Percentiles rank a stretch among this genome's conserved stretches.
Conservation (phyloP, 805 yeast species). For the Zygosaccharomyces pseudorouxii region DNA sequence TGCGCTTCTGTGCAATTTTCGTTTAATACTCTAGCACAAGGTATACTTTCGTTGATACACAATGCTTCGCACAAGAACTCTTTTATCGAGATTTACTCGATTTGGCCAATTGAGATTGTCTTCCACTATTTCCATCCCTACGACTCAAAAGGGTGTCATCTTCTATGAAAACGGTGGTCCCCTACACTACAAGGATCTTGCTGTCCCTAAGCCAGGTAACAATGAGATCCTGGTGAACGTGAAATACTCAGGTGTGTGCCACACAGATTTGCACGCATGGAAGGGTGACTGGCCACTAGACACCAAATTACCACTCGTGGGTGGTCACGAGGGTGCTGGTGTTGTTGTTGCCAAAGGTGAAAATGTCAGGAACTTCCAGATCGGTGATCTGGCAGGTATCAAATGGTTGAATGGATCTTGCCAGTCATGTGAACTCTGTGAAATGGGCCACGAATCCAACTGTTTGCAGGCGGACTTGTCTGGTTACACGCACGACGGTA, state of each 20-base stretch:
- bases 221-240: conserved; percentile 54
- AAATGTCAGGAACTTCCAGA: conserved; percentile 50
- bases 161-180: conserved; percentile 49
- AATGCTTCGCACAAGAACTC: conserved; percentile 18
- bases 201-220: conserved; percentile 54
- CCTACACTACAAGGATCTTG: conserved; percentile 47
- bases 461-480: conserved; percentile 48
- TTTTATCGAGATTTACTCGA: conserved; percentile 5
- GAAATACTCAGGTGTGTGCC: conserved; percentile 63
- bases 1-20: too few species aligned
- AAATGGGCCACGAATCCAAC: conserved; percentile 47
- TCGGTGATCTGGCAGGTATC: conserved; percentile 60
- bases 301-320: conserved; percentile 55
- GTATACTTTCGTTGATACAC: background rate
- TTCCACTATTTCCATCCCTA: conserved; percentile 37
- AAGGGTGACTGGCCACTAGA: conserved; percentile 63
- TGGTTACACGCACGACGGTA: conserved; percentile 59
- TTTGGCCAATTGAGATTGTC: conserved; percentile 20
- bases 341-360: conserved; percentile 55
- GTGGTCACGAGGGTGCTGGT: conserved; percentile 70
- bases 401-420: conserved; percentile 66
- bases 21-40: background rate
- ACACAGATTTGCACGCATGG: conserved; percentile 64
- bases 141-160: conserved; percentile 48
- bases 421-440: conserved; percentile 55